phyloP scores from a whole-genome alignment of 176 grass and related monocot genomes.

The Paspalum notatum region DNA sequence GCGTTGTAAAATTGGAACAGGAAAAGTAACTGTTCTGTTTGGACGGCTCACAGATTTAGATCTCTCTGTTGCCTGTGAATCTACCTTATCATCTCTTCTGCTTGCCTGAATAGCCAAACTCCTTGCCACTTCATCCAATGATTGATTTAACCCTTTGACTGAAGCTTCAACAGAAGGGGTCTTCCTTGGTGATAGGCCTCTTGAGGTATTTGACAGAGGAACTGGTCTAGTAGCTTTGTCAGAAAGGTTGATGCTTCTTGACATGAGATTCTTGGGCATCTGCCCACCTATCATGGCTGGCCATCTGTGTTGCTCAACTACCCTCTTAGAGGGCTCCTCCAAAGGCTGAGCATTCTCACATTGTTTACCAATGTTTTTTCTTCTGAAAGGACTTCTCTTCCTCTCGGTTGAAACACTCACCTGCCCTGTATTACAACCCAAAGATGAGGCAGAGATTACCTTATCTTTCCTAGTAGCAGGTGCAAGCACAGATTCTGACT shows the following conservation, averaged over 20 bases:
- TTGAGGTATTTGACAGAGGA: constrained; percentile 45
- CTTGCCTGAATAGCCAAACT: constrained; percentile 54
- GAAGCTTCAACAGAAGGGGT: constrained; percentile 33
- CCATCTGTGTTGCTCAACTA: constrained; percentile 66
- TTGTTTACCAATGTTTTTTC: constrained; percentile 64
- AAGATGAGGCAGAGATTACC: constrained; percentile 13
- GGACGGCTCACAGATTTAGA: constrained; percentile 50
- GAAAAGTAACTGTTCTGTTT: constrained; percentile 51
- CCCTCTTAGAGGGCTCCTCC: constrained; percentile 49
- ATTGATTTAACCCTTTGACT: constrained; percentile 40
- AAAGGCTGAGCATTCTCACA: constrained; percentile 61
- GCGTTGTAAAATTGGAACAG: constrained; percentile 48
- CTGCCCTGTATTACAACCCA: constrained; percentile 36
- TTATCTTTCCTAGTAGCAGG: constrained; percentile 62
- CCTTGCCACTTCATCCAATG: constrained; percentile 56
- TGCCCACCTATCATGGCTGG: constrained; percentile 58
- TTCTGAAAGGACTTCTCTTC: constrained; percentile 78
- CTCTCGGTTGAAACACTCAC: constrained; percentile 43
- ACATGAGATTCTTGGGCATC: constrained; percentile 47
- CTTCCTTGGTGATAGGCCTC: constrained; percentile 61
- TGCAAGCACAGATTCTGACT: constrained; percentile 58
- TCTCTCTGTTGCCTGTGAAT: constrained; percentile 50
- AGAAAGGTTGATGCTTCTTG: constrained; percentile 48
- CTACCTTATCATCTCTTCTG: constrained; percentile 41
- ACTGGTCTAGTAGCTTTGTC: constrained; percentile 50